phyloP scores from a whole-genome alignment of 2,329 filamentous ascomycete genomes.

The Purpureocillium takamizusanense region DNA sequence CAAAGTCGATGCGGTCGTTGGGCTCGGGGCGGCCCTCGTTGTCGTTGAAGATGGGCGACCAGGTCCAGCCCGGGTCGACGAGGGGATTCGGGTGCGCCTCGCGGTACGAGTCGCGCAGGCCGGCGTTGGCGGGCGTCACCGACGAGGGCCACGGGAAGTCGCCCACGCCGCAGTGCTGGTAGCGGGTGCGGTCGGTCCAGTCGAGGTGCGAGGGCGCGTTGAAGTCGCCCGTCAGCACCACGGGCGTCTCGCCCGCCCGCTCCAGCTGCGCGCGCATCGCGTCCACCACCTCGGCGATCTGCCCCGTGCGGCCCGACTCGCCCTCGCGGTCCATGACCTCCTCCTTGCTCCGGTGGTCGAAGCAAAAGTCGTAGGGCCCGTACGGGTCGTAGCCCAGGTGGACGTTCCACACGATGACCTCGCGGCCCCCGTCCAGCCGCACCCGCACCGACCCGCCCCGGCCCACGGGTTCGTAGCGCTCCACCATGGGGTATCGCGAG shows the following conservation, averaged over 20 bases:
- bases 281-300: slow-evolving; percentile 21
- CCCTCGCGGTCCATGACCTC: slow-evolving; percentile 21
- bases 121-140: slow-evolving; percentile 17
- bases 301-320: slow-evolving; percentile 23
- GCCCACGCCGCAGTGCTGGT: slow-evolving; percentile 24
- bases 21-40: slow-evolving; percentile 23
- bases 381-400: slow-evolving; percentile 30
- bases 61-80: slow-evolving; percentile 21
- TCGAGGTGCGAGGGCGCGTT: slow-evolving; percentile 32
- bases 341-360: slow-evolving; percentile 19
- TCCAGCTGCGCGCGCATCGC: slow-evolving; percentile 19
- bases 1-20: slow-evolving; percentile 29
- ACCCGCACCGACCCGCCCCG: slow-evolving; percentile 23
- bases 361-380: slow-evolving; percentile 32
- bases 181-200: slow-evolving; percentile 19
- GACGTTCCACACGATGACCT: slow-evolving; percentile 24
- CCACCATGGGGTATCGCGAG: slow-evolving; percentile 26
- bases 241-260: slow-evolving; percentile 18
- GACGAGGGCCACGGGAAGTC: slow-evolving; percentile 27
- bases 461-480: slow-evolving; percentile 14
- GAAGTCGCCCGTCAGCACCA: slow-evolving; percentile 28
- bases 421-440: slow-evolving; percentile 18
- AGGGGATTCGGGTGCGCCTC: slow-evolving; percentile 22
- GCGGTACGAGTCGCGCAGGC: slow-evolving; percentile 27
- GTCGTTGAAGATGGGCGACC: slow-evolving; percentile 25